Conservation (phyloP, 257 asterid species). For the Cinchona pubescens region DNA sequence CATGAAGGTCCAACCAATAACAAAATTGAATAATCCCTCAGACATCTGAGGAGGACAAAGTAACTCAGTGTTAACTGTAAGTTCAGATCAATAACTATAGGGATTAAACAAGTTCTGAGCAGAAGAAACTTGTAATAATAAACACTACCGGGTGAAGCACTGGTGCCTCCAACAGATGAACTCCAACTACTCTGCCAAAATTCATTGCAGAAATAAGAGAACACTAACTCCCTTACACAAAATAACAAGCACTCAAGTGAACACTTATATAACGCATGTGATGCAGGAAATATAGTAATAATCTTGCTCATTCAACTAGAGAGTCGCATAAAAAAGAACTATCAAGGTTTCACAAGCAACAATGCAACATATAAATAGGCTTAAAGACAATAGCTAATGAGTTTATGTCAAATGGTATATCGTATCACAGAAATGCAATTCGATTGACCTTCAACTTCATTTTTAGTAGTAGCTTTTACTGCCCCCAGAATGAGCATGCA, state of each 20-base stretch:
- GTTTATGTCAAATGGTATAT: too few species aligned
- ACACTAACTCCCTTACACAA: background rate
- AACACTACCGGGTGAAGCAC: constrained; percentile 68
- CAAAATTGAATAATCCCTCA: constrained; percentile 95
- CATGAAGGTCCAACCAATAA: constrained; percentile 86
- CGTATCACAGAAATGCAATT: too few species aligned
- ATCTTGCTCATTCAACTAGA: too few species aligned
- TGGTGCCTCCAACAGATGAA: constrained; percentile 79
- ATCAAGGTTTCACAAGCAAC: too few species aligned
- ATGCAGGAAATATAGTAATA: too few species aligned
- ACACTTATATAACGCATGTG: background rate
- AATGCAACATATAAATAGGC: too few species aligned
- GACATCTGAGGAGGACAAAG: constrained; percentile 55
- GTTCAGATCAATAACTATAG: background rate
- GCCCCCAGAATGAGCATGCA: too few species aligned
- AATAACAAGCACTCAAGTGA: background rate
- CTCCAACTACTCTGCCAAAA: constrained; percentile 91
- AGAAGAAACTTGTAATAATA: constrained; percentile 12
- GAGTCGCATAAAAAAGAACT: too few species aligned
- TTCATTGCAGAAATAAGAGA: constrained; percentile 37
- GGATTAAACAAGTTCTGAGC: background rate
- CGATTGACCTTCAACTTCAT: too few species aligned
- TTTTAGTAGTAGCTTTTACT: too few species aligned
- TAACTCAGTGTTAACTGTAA: constrained; percentile 12
- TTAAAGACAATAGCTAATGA: too few species aligned